phyloP scores from a whole-genome alignment of 2,329 filamentous ascomycete genomes.

The Xylaria hypoxylon region DNA sequence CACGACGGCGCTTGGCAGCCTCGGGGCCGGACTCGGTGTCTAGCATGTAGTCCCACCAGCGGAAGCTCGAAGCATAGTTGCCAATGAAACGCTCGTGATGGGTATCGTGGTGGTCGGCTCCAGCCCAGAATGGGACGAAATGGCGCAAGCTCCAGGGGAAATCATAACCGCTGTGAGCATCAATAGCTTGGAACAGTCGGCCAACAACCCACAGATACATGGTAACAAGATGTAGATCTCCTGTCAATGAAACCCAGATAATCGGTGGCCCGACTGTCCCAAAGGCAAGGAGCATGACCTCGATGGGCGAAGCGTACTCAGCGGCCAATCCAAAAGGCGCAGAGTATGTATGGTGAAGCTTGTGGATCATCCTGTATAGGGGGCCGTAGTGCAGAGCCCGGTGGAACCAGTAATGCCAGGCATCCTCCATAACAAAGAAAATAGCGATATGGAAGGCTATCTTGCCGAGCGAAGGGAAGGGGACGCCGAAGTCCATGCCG shows the following conservation, averaged over 20 bases:
- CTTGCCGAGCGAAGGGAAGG: constrained; percentile 86
- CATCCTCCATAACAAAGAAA: constrained; percentile 95
- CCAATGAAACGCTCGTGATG: constrained; percentile 99
- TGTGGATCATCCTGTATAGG: constrained; percentile 96
- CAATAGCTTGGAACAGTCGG: constrained; percentile 96
- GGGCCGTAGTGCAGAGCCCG: constrained; percentile 93
- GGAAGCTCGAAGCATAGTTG: constrained; percentile 97
- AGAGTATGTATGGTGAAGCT: constrained; percentile 99
- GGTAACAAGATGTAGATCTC: constrained; percentile 91
- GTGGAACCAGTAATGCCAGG: constrained; percentile 99
- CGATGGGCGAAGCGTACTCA: constrained; percentile 97
- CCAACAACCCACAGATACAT: constrained; percentile 98
- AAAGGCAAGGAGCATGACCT: constrained; percentile 93
- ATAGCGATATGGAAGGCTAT: constrained; percentile 92
- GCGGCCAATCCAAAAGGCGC: constrained; percentile 96
- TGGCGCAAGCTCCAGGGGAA: constrained; percentile 98
- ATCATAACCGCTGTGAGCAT: constrained; percentile 97
- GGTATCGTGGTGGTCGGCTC: constrained; percentile 93
- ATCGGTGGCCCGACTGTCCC: constrained; percentile 87
- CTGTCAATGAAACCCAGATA: constrained; percentile 83
- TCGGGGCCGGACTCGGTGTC: constrained; percentile 94
- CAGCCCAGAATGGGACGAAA: constrained; percentile 97
- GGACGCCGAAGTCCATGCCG: constrained; percentile 87
- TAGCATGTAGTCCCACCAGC: constrained; percentile 97
- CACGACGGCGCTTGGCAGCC: constrained; percentile 84